Conservation (phyloP, 2,329 filamentous ascomycete species). For the Fusarium chuoi region DNA sequence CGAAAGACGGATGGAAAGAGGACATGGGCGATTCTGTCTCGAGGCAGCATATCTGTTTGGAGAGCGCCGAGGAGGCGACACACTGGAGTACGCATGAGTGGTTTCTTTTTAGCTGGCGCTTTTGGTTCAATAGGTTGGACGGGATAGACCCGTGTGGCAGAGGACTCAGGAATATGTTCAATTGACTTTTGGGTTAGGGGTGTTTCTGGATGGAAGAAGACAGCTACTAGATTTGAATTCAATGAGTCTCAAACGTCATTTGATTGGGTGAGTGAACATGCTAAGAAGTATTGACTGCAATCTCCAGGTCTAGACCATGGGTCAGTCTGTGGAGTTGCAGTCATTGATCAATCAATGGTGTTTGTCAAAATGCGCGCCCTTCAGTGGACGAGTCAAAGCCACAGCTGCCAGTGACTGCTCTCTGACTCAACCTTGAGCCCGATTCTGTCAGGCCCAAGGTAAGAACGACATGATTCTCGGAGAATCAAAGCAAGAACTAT, state of each 20-base stretch:
- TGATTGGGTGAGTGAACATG: neutral
- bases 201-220: neutral
- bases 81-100: conserved; percentile 43
- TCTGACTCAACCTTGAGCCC: neutral
- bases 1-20: conserved; percentile 76
- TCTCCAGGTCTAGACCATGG: neutral
- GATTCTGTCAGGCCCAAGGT: neutral
- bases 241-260: neutral
- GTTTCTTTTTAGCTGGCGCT: conserved; percentile 28
- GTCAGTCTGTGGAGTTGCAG: neutral
- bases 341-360: neutral
- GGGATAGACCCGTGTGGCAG: conserved; percentile 33
- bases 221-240: conserved; percentile 13
- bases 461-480: neutral
- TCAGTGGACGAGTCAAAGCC: neutral
- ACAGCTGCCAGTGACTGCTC: neutral
- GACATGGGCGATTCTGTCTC: conserved; percentile 83
- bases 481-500: neutral
- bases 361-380: neutral
- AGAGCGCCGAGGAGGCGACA: conserved; percentile 57
- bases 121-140: conserved; percentile 4
- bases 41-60: conserved; percentile 92
- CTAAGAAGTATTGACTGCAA: neutral
- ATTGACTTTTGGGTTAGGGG: neutral
- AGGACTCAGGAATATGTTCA: conserved; percentile 4